phyloP scores from a whole-genome alignment of 2,329 filamentous ascomycete genomes.

The Teratosphaeriaceae sp. region DNA sequence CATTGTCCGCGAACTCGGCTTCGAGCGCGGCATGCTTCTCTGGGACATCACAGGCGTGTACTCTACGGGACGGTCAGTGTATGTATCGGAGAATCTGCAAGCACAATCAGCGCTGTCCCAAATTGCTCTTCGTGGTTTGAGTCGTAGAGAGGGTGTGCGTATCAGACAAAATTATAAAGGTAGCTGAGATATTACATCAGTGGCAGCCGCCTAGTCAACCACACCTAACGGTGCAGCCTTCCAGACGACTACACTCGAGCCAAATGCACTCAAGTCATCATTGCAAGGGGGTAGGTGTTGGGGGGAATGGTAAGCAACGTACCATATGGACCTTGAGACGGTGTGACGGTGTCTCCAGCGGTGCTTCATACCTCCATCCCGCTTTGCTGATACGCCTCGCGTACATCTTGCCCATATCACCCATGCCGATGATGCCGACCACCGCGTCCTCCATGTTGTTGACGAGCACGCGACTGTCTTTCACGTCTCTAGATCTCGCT shows the following conservation, averaged over 20 bases:
- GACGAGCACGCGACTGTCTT: constrained; percentile 3
- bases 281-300: constrained; percentile 35
- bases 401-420: constrained; percentile 99
- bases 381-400: constrained; percentile 79
- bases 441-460: constrained; percentile 59
- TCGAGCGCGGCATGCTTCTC: constrained; percentile 77
- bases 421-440: constrained; percentile 96
- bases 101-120: too few relatives aligned
- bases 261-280: constrained; percentile 99
- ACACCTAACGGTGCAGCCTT: constrained; percentile 66
- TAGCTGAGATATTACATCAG: constrained; percentile 99
- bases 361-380: constrained; percentile 80
- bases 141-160: constrained; percentile 11
- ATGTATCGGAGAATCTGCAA: not conserved
- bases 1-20: constrained; percentile 77
- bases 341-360: not conserved
- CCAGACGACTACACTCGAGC: constrained; percentile 84
- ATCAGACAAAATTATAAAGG: constrained; percentile 87
- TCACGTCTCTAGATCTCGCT: too few relatives aligned
- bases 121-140: too few relatives aligned
- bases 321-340: constrained; percentile 21
- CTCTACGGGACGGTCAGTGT: constrained; percentile 47
- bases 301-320: constrained; percentile 21
- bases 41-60: constrained; percentile 89
- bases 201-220: constrained; percentile 56